Percentiles rank a stretch among this genome's conserved stretches.
These are phyloP conservation scores for Raddia distichophylla DNA, from an alignment of 176 grass and related monocot genomes.

Conservation along the genomic window DNA sequence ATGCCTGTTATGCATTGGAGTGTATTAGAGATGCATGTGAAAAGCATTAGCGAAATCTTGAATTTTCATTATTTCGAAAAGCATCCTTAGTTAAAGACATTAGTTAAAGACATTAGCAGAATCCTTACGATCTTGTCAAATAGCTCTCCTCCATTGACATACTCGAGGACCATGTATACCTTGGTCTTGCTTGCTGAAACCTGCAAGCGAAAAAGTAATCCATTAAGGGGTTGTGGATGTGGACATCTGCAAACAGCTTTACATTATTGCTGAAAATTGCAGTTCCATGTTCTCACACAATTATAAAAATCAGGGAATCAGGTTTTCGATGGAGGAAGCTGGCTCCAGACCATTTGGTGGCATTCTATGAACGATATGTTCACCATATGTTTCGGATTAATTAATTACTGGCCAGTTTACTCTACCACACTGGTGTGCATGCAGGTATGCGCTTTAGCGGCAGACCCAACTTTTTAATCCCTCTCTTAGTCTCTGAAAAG, in stretches of 20 bases:
- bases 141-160: constrained; percentile 84
- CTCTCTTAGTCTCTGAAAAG: too few relatives aligned
- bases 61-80: neutral
- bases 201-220: constrained; percentile 41
- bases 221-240: neutral
- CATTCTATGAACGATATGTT: neutral
- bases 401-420: neutral
- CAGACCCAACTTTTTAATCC: constrained; percentile 28
- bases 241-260: neutral
- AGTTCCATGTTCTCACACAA: neutral
- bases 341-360: neutral
- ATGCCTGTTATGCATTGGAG: constrained; percentile 37
- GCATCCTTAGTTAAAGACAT: neutral
- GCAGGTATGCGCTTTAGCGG: neutral
- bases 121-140: constrained; percentile 88
- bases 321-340: neutral
- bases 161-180: constrained; percentile 95
- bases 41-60: neutral
- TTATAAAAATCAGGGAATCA: constrained; percentile 13
- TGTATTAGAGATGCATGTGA: neutral
- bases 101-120: neutral
- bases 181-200: constrained; percentile 94
- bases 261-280: neutral
- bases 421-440: neutral
- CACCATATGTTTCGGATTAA: neutral